Conservation (phyloP, 306 rosid genomes). For the Lagenaria siceraria region DNA sequence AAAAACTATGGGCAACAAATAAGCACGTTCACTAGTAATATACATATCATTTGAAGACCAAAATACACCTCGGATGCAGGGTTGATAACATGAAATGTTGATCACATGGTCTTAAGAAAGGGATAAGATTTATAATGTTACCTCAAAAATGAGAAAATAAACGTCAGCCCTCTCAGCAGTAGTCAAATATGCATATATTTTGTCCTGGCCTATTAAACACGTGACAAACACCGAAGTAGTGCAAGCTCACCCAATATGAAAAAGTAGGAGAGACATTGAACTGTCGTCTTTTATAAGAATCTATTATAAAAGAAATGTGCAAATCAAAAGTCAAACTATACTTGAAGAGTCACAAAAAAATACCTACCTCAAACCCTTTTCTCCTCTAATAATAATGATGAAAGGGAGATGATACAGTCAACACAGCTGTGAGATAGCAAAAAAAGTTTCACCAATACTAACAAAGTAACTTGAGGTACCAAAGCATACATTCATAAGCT, state of each 20-base stretch:
- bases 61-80: not conserved
- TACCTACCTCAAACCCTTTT: constrained; percentile 97
- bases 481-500: constrained; percentile 54
- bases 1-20: not conserved
- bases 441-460: constrained; percentile 59
- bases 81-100: not conserved
- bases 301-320: constrained; percentile 21
- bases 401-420: constrained; percentile 75
- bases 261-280: constrained; percentile 16
- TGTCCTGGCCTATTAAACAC: constrained; percentile 42
- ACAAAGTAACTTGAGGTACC: constrained; percentile 43
- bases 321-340: constrained; percentile 24
- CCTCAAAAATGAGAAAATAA: constrained; percentile 62
- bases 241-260: constrained; percentile 6
- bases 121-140: constrained; percentile 46
- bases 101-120: not conserved
- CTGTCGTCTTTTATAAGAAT: constrained; percentile 31
- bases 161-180: constrained; percentile 60
- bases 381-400: constrained; percentile 68
- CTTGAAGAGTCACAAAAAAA: constrained; percentile 32
- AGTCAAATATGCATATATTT: constrained; percentile 50
- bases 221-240: constrained; percentile 19
- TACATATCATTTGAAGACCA: not conserved
- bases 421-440: constrained; percentile 83
- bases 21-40: not conserved